These are phyloP conservation scores for Pittosporum tobira DNA, from an alignment of 129 eudicot species.

Conservation along the genomic window DNA sequence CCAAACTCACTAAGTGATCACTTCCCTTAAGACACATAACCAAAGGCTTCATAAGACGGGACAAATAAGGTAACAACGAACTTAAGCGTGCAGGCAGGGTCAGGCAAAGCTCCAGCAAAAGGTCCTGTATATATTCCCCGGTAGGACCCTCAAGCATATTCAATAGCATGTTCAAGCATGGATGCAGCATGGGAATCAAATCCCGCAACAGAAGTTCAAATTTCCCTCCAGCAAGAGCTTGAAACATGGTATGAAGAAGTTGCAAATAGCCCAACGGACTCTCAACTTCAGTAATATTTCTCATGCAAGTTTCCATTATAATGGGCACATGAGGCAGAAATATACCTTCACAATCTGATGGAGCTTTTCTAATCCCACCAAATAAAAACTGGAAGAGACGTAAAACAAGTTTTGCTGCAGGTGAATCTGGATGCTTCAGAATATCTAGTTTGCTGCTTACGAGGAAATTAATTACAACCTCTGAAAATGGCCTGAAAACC, in stretches of 20 bases:
- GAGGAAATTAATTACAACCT: constrained; percentile 79
- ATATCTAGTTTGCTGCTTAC: constrained; percentile 93
- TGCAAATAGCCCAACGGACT: constrained; percentile 81
- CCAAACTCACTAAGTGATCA: constrained; percentile 76
- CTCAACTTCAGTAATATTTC: constrained; percentile 76
- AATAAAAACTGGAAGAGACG: constrained; percentile 78
- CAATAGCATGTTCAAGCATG: constrained; percentile 78
- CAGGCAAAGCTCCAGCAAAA: constrained; percentile 78
- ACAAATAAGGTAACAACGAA: constrained; percentile 77
- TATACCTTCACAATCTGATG: constrained; percentile 88
- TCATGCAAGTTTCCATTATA: constrained; percentile 90
- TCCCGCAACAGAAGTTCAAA: constrained; percentile 77
- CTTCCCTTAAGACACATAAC: constrained; percentile 84
- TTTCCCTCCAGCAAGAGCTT: constrained; percentile 82
- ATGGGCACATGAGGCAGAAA: constrained; percentile 87
- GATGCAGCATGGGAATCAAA: constrained; percentile 56
- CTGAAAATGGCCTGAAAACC: constrained; percentile 85
- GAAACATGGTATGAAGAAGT: constrained; percentile 87
- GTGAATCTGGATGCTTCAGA: constrained; percentile 86
- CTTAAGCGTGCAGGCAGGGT: constrained; percentile 83
- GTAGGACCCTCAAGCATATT: constrained; percentile 97
- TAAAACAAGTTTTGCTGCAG: constrained; percentile 80
- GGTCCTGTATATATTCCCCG: constrained; percentile 76
- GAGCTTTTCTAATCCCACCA: constrained; percentile 75
- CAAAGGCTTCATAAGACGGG: constrained; percentile 93